Base-by-base conservation (phyloP, 257 asterid species). In the Schizonepeta tenuifolia region DNA sequence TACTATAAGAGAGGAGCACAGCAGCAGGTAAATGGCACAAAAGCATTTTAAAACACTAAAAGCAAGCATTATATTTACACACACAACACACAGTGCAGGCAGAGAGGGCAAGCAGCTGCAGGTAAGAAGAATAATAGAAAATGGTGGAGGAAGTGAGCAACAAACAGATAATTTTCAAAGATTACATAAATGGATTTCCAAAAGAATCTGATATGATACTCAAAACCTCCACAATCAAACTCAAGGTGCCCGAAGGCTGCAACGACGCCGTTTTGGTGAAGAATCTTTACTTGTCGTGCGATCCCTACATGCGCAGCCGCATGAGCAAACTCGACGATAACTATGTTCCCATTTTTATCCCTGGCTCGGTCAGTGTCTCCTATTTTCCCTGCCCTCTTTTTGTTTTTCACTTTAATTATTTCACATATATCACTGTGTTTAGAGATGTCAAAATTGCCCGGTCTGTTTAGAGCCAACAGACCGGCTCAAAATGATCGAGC, bases 261-360 rank as follows among this genome's bases (percentile, higher is more conserved):
- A 15, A 1, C 69, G 59, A 40, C 69, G 71, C 73, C 69, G 71
- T 80, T 72, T 73, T 77, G 62, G 65, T 76, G 36, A 74, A 72
- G 76, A 76, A 68, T 69, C 71, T 76, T 1, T 77, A 77, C 70
- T 57, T 80, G 55, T 69, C 82, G 8, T 69, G 79, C 31, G 82
- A 81, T 15, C 85, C 85, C 1, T 73, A 73, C 71, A 73, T 77
- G 85, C 77, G 82, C 0, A 58, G 62, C 67, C 6, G 35, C 35
- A 31, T 31, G 35, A 80, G 79, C 58, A 56, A 41, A 33, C 1
- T 20, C n/a, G 28, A 59, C 43, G 62, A 57, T 50, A 69, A 70
- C 21, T 66, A 70, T 12, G 17, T 58, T 22, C 65, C 58, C 13
- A 24, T 62, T 13, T 80, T 72, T 17, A 74, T 75, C 18, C 81